Evolutionary conservation across 768 basidiomycete genomes (phyloP).

Genomic region (Floccularia luteovirens): DNA sequence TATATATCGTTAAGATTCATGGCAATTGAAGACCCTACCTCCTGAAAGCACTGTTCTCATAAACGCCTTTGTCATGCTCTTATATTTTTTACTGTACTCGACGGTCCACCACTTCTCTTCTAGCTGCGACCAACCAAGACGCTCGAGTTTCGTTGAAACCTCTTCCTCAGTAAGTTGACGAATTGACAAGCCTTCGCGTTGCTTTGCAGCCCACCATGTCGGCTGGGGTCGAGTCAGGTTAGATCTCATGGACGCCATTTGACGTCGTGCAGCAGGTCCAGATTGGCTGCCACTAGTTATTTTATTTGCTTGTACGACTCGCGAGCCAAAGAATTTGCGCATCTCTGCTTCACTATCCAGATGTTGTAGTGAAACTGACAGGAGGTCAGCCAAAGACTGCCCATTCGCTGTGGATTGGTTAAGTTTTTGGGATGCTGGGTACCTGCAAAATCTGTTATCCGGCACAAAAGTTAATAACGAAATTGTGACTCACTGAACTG

Average conservation of each 20-base stretch:
- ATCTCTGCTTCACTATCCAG: slow-evolving; percentile 90
- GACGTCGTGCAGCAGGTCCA: slow-evolving; percentile 26
- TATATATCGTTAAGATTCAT: slow-evolving; percentile 8
- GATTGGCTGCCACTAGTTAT: slow-evolving; percentile 16
- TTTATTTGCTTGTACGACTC: slow-evolving; percentile 68
- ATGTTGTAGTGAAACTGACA: slow-evolving; percentile 73
- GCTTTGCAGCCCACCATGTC: slow-evolving; percentile 66
- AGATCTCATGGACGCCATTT: slow-evolving; percentile 45
- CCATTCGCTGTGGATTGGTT: slow-evolving; percentile 18
- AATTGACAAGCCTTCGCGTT: slow-evolving; percentile 68
- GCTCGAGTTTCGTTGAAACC: slow-evolving; percentile 27
- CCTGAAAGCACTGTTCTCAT: slow-evolving; percentile 76
- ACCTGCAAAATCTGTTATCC: slow-evolving; percentile 21
- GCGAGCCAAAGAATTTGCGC: slow-evolving; percentile 89
- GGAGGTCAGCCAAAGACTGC: slow-evolving; percentile 41
- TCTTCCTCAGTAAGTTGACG: slow-evolving; percentile 52
- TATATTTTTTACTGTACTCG: slow-evolving; percentile 81
- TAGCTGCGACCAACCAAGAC: slow-evolving; percentile 29
- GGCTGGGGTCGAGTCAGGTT: slow-evolving; percentile 71
- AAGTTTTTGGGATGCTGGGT: slow-evolving; percentile 42
- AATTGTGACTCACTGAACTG: slow-evolving; percentile 47
- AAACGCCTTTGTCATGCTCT: slow-evolving; percentile 73
- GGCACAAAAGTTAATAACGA: background rate
- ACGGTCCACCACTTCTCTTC: slow-evolving; percentile 88
- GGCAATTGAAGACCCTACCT: no score